Percentiles rank a stretch among this genome's conserved stretches.
phyloP scores from a whole-genome alignment of 1,284 basidiomycete species.

The Gomphus sp. region DNA sequence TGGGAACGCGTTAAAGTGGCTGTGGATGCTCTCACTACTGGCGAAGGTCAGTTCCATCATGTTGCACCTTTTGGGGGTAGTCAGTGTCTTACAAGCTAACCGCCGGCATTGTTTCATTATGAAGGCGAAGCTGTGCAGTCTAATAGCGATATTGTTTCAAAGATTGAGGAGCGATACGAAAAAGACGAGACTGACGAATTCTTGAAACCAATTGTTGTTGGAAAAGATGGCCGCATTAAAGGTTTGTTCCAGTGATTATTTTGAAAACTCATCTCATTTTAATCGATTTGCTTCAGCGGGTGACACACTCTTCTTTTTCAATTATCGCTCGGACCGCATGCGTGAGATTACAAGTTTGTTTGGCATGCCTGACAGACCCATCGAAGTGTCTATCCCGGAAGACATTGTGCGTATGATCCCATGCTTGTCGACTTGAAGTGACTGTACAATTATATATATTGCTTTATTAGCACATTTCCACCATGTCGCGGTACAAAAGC shows the following conservation, averaged over 20 bases:
- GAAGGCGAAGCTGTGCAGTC: constrained; percentile 3
- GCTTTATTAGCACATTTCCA: constrained; percentile 62
- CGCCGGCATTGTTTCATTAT: not conserved
- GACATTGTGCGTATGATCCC: constrained; percentile 46
- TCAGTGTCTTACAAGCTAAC: not conserved
- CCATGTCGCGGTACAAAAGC: constrained; percentile 88
- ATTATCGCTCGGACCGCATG: constrained; percentile 92
- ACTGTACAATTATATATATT: not conserved
- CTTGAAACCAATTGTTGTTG: constrained; percentile 84
- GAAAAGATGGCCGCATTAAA: constrained; percentile 73
- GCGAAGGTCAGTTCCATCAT: constrained; percentile 53
- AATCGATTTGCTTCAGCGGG: constrained; percentile 26
- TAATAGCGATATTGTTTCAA: constrained; percentile 50
- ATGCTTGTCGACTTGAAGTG: not conserved
- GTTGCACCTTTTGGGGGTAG: not conserved
- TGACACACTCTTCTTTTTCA: constrained; percentile 89
- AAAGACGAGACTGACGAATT: constrained; percentile 88
- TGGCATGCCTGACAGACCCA: constrained; percentile 72
- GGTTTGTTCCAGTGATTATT: constrained; percentile 31
- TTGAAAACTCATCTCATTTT: not conserved
- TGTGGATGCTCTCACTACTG: constrained; percentile 72
- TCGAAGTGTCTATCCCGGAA: constrained; percentile 76
- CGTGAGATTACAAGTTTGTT: constrained; percentile 78
- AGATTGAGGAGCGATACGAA: constrained; percentile 64
- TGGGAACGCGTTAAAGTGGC: constrained; percentile 90